These are phyloP conservation scores for Breynia disticha DNA, from an alignment of 441 rosid species.

Conservation along the genomic window DNA sequence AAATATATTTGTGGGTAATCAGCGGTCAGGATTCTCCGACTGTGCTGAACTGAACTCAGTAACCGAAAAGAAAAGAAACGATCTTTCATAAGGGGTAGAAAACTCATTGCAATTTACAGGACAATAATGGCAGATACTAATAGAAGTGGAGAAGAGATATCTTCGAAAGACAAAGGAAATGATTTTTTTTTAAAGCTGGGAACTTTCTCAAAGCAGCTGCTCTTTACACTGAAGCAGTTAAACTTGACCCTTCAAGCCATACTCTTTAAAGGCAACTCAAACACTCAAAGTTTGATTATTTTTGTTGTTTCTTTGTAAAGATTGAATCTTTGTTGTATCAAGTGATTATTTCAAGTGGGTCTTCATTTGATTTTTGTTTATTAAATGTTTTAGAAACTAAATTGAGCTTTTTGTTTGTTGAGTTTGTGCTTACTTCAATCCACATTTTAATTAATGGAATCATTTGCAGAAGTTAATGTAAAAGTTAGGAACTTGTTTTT, in stretches of 20 bases:
- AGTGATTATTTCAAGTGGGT: slow-evolving; percentile 7
- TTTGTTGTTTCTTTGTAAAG: background rate
- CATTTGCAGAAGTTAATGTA: too few species aligned
- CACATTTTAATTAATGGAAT: too few species aligned
- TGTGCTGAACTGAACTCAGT: too few species aligned
- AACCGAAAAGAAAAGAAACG: too few species aligned
- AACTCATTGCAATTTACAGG: too few species aligned
- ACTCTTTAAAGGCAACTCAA: slow-evolving; percentile 68
- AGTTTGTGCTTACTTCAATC: too few species aligned
- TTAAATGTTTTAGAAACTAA: background rate
- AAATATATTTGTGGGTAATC: too few species aligned
- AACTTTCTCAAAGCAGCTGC: slow-evolving; percentile 97
- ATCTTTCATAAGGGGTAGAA: too few species aligned
- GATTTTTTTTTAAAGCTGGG: slow-evolving; percentile 91
- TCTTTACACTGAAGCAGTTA: slow-evolving; percentile 89
- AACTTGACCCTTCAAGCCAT: slow-evolving; percentile 83
- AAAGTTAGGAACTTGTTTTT: too few species aligned
- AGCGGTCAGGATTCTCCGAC: too few species aligned
- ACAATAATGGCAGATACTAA: slow-evolving; percentile 21
- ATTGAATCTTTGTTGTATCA: background rate
- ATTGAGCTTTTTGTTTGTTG: background rate
- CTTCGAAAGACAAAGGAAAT: slow-evolving; percentile 81
- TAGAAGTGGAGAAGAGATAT: slow-evolving; percentile 36
- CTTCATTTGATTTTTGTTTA: background rate
- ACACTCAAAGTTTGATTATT: background rate